Evolutionary conservation across 2,329 filamentous ascomycete genomes (phyloP).

Genomic region (Neonectria magnoliae): DNA sequence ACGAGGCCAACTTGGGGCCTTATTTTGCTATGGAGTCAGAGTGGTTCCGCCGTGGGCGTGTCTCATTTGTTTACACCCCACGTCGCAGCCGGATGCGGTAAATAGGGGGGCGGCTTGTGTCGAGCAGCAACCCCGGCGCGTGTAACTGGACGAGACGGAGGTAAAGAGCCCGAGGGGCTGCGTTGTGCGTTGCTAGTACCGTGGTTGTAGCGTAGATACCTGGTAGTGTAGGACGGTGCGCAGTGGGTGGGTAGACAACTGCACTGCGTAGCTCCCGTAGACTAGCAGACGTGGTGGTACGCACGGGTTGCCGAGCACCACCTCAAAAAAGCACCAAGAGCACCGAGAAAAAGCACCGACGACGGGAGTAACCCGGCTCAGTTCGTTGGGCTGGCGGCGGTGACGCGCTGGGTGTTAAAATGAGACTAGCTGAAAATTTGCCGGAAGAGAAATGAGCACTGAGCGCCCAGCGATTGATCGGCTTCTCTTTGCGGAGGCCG

Average conservation of each 20-base stretch:
- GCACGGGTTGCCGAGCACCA: slow-evolving; percentile 25
- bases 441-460: slow-evolving; percentile 20
- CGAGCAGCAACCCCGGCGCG: slow-evolving; percentile 30
- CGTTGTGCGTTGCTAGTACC: not conserved
- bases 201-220: too few relatives aligned
- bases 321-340: not conserved
- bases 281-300: slow-evolving; percentile 4
- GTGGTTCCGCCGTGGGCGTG: slow-evolving; percentile 39
- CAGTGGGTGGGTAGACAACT: not conserved
- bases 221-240: not conserved
- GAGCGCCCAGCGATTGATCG: slow-evolving; percentile 10
- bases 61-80: slow-evolving; percentile 46
- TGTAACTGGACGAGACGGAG: too few relatives aligned
- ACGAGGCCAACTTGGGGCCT: slow-evolving; percentile 36
- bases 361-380: not conserved
- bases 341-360: slow-evolving; percentile 8
- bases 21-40: slow-evolving; percentile 35
- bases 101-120: slow-evolving; percentile 40
- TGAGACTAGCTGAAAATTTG: slow-evolving; percentile 17
- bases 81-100: slow-evolving; percentile 36
- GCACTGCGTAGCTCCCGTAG: slow-evolving; percentile 18
- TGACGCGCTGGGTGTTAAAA: slow-evolving; percentile 14
- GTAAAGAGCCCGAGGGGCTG: too few relatives aligned
- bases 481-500: not conserved
- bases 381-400: slow-evolving; percentile 7